phyloP scores from a whole-genome alignment of 2,329 filamentous ascomycete species.

The Arthroderma uncinatum region DNA sequence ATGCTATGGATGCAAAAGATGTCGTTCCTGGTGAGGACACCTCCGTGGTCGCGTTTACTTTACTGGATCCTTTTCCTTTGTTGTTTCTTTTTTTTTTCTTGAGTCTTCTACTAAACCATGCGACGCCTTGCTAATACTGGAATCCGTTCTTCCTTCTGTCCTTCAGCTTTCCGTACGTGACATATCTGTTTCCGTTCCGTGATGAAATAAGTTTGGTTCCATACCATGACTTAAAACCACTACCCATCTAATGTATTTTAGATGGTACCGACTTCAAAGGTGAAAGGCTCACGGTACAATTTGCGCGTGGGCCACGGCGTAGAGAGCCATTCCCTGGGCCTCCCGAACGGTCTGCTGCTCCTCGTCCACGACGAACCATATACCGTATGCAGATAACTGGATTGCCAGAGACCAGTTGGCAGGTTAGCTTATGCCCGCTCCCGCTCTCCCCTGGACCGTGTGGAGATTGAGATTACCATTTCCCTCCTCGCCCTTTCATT shows the following conservation, averaged over 20 bases:
- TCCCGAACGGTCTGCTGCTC: slow-evolving; percentile 51
- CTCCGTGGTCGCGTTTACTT: slow-evolving; percentile 7
- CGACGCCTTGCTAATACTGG: slow-evolving; percentile 8
- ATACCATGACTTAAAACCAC: slow-evolving; percentile 10
- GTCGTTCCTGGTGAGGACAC: slow-evolving; percentile 78
- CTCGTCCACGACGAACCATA: slow-evolving; percentile 82
- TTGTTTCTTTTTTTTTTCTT: background rate
- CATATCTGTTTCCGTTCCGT: slow-evolving; percentile 1
- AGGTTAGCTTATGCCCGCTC: slow-evolving; percentile 60
- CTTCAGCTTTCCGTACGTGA: slow-evolving; percentile 46
- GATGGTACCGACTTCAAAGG: slow-evolving; percentile 98
- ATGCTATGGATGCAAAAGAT: slow-evolving; percentile 94
- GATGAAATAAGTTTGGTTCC: slow-evolving; percentile 45
- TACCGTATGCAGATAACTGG: slow-evolving; percentile 96
- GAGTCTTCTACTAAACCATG: background rate
- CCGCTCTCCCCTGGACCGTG: slow-evolving; percentile 23
- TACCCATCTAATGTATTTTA: slow-evolving; percentile 27
- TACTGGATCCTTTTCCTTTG: background rate
- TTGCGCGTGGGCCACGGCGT: slow-evolving; percentile 75
- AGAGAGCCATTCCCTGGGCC: slow-evolving; percentile 54
- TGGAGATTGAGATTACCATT: slow-evolving; percentile 9
- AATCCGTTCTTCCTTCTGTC: slow-evolving; percentile 2
- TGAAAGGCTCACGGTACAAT: slow-evolving; percentile 93
- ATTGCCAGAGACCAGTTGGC: slow-evolving; percentile 99
- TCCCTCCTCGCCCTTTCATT: background rate